Evolutionary conservation across 2,329 filamentous ascomycete genomes (phyloP).

Genomic region (Plectosphaerella plurivora): DNA sequence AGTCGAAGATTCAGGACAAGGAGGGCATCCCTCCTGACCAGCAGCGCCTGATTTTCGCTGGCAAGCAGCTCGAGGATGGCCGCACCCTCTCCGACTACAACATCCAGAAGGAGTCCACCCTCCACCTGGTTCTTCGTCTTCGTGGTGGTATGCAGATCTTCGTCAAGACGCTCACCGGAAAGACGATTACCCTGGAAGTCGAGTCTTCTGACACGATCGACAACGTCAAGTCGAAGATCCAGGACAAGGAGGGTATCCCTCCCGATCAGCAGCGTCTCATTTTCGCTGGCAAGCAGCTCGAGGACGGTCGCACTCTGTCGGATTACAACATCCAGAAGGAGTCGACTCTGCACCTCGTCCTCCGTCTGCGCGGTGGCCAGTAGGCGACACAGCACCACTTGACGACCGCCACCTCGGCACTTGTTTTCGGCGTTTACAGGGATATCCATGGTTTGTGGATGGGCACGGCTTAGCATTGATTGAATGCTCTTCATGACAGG

Average conservation of each 20-base stretch:
- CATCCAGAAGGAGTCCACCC: constrained; percentile 88
- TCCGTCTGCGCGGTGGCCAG: constrained; percentile 80
- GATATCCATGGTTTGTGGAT: not conserved
- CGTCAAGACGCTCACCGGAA: constrained; percentile 83
- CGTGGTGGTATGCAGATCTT: constrained; percentile 90
- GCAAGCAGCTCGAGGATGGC: constrained; percentile 94
- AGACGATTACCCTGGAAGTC: constrained; percentile 91
- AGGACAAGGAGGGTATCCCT: constrained; percentile 89
- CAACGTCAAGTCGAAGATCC: constrained; percentile 92
- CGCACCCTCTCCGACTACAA: constrained; percentile 90
- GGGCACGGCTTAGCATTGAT: not conserved
- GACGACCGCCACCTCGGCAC: not conserved
- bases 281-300: constrained; percentile 92
- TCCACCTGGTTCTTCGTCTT: constrained; percentile 81
- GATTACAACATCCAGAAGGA: constrained; percentile 98
- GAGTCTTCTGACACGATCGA: constrained; percentile 89
- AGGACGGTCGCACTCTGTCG: constrained; percentile 84
- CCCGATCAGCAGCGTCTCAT: constrained; percentile 93
- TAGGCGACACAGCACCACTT: constrained; percentile 9
- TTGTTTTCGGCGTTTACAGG: not conserved
- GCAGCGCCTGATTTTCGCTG: constrained; percentile 92
- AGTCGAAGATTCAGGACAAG: constrained; percentile 97
- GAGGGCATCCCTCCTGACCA: constrained; percentile 95
- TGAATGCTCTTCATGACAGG: not conserved
- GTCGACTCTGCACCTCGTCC: constrained; percentile 77